These are phyloP conservation scores for Pseudozyma hubeiensis DNA, from an alignment of 1,284 basidiomycete genomes.

Conservation along the genomic window DNA sequence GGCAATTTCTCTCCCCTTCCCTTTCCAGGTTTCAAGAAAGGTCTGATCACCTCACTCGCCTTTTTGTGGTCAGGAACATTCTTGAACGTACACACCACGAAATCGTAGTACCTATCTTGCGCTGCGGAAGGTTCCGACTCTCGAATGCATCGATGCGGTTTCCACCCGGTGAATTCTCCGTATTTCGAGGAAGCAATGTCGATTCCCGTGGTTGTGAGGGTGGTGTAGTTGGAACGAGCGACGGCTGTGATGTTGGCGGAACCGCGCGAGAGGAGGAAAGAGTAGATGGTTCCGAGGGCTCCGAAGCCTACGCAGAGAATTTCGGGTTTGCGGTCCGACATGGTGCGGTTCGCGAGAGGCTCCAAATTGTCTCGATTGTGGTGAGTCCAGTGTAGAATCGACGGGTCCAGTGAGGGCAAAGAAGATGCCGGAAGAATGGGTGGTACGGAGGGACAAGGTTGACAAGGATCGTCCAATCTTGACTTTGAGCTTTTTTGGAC, in stretches of 20 bases:
- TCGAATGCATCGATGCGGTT: conserved; percentile 75
- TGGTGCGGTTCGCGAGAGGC: neutral
- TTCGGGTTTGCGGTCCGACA: conserved; percentile 30
- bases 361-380: neutral
- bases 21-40: conserved; percentile 71
- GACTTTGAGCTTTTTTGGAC: no score
- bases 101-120: conserved; percentile 75
- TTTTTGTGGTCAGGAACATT: conserved; percentile 77
- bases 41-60: conserved; percentile 75
- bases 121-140: conserved; percentile 72
- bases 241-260: conserved; percentile 78
- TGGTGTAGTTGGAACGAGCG: conserved; percentile 78
- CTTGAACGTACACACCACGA: conserved; percentile 77
- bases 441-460: no score
- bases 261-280: conserved; percentile 76
- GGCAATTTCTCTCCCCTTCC: conserved; percentile 68
- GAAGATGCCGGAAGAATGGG: no score
- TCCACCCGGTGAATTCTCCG: conserved; percentile 75
- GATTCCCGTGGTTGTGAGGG: conserved; percentile 72
- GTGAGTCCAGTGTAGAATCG: no score
- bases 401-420: no score
- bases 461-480: no score
- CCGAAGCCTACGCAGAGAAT: conserved; percentile 72
- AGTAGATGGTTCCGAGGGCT: conserved; percentile 73
- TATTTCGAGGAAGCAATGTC: conserved; percentile 75